These are phyloP conservation scores for sorghum (Sorghum bicolor) DNA, from an alignment of 176 grass and related monocot genomes.

Conservation along the genomic window Sorghum_bicolor_NCBIv3 NC_012871.2:59822001-59822500, in stretches of 20 bases:
- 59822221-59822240: conserved; percentile 76
- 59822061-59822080: neutral
- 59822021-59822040: neutral
- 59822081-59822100: neutral
- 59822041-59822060: neutral
- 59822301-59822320: conserved; percentile 73
- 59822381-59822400: conserved; percentile 72
- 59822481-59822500: conserved; percentile 87
- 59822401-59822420: conserved; percentile 62
- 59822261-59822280: conserved; percentile 71
- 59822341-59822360: conserved; percentile 52
- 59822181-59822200: conserved; percentile 52
- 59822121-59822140: neutral
- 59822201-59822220: conserved; percentile 81
- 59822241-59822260: conserved; percentile 78
- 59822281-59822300: conserved; percentile 61
- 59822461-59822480: conserved; percentile 93
- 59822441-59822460: conserved; percentile 51
- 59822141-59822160: conserved; percentile 33
- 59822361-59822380: conserved; percentile 90
- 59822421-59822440: conserved; percentile 53
- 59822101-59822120: neutral
- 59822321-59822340: conserved; percentile 52
- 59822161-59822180: neutral
- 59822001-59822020: neutral